Conservation (phyloP, 805 yeast genomes). For the Torulaspora microellipsoides region DNA sequence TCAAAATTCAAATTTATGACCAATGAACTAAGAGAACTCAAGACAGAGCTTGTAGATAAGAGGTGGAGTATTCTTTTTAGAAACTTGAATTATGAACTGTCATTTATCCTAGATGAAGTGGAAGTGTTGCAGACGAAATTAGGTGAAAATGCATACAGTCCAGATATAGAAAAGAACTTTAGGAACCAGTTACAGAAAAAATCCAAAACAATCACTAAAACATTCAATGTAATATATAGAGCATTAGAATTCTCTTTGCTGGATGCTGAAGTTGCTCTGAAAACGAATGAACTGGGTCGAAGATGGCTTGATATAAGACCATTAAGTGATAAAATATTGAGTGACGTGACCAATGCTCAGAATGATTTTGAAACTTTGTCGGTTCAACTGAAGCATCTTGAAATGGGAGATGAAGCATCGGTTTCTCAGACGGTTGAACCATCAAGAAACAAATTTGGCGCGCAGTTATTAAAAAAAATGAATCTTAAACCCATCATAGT, state of each 20-base stretch:
- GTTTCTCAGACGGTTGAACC: constrained; percentile 3
- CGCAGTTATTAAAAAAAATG: constrained; percentile 39
- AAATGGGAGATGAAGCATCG: constrained; percentile 5
- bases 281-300: constrained; percentile 36
- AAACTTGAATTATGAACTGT: constrained; percentile 42
- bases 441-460: constrained; percentile 33
- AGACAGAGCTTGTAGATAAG: constrained; percentile 44
- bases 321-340: constrained; percentile 13
- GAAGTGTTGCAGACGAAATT: constrained; percentile 15
- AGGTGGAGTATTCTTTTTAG: constrained; percentile 55
- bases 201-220: constrained; percentile 39
- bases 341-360: background rate
- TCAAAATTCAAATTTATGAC: constrained; percentile 41
- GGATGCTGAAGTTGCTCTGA: constrained; percentile 34
- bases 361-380: constrained; percentile 6
- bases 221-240: constrained; percentile 37
- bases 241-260: constrained; percentile 42
- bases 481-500: constrained; percentile 39
- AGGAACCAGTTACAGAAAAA: constrained; percentile 35
- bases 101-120: constrained; percentile 24
- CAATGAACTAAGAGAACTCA: constrained; percentile 40
- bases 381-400: constrained; percentile 3
- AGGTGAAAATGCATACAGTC: constrained; percentile 8
- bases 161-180: constrained; percentile 23
- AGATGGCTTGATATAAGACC: constrained; percentile 33